A percentile compares a stretch with the other conserved stretches of the same genome.
Conservation (phyloP, 2,329 filamentous ascomycete species). For the Cordyceps cicadae region DNA sequence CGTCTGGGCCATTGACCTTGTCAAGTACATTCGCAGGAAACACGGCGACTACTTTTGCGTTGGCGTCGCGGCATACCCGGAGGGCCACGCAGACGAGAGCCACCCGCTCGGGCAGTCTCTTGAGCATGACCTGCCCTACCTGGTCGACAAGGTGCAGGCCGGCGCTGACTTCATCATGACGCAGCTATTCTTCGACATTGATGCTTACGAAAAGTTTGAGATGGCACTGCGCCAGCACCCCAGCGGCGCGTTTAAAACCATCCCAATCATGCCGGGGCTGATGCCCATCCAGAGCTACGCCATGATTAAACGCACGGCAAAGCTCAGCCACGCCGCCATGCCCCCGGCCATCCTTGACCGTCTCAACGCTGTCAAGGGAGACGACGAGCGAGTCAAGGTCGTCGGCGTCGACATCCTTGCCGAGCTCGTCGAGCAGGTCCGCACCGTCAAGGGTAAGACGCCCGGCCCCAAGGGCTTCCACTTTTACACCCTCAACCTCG, state of each 20-base stretch:
- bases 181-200: slow-evolving; percentile 88
- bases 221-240: slow-evolving; percentile 66
- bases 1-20: slow-evolving; percentile 79
- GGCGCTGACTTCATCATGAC: slow-evolving; percentile 99
- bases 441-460: slow-evolving; percentile 49
- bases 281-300: slow-evolving; percentile 98
- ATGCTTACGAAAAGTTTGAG: slow-evolving; percentile 77
- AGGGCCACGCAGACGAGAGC: slow-evolving; percentile 87
- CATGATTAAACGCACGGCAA: slow-evolving; percentile 87
- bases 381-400: slow-evolving; percentile 74
- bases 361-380: slow-evolving; percentile 63
- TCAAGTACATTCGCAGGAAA: slow-evolving; percentile 75
- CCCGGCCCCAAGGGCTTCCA: slow-evolving; percentile 73
- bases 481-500: slow-evolving; percentile 93
- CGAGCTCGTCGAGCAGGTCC: slow-evolving; percentile 75
- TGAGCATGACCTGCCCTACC: slow-evolving; percentile 76
- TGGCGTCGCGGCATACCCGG: slow-evolving; percentile 88
- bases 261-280: slow-evolving; percentile 86
- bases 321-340: slow-evolving; percentile 82
- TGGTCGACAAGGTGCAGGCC: slow-evolving; percentile 83
- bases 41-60: slow-evolving; percentile 95
- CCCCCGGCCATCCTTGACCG: slow-evolving; percentile 62
- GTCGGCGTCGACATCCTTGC: slow-evolving; percentile 74
- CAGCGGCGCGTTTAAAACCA: slow-evolving; percentile 74
- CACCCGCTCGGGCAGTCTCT: slow-evolving; percentile 62